Evolutionary conservation across 129 eudicot genomes (phyloP), one percentile per base, ranked within the genome.

Genomic region (Saussurea involucrata): DNA sequence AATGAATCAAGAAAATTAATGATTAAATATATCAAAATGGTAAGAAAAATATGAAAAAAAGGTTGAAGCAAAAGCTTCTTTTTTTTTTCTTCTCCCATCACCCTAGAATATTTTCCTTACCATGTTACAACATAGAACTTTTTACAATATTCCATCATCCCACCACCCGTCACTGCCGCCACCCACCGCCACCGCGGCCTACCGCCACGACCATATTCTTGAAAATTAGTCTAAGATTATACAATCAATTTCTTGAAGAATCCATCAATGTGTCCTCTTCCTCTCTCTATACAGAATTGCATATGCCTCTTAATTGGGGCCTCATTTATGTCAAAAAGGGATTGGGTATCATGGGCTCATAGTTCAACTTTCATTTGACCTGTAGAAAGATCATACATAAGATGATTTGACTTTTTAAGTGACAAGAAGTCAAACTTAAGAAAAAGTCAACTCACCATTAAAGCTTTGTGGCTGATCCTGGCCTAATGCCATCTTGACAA

Each of bases 401-500:
- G 78, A 80, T 68, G 33, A 12, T 64, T 8, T 37, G 78, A 78
- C 73, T 24, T 64, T 71, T 57, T 29, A 11, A 17, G 22, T 73
- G 27, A 58, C 20, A 65, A 57, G 2, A 80, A 74, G 80, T 81
- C 84, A 81, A 79, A 74, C 71, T 36, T 37, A 9, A 37, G n/a
- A 34, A 68, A 78, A 72, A 74, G 80, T 73, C 73, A 32, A 74
- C 93, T 81, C 73, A 88, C 94, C 92, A 44, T 76, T 86, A 66
- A 83, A 63, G 68, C 67, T 76, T 75, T 87, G 92, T 36, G 86
- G 73, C 70, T 85, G 86, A 81, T 84, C 88, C 73, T 92, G 96
- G 61, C 86, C 72, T 76, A 85, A 84, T 46, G 92, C 95, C 95
- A 87, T 91, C 81, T 91, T 90, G 42, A 92, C 97, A 76, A 92